Evolutionary conservation across 345 rosid species (phyloP).

Genomic region (Raphanus raphanistrum): DNA sequence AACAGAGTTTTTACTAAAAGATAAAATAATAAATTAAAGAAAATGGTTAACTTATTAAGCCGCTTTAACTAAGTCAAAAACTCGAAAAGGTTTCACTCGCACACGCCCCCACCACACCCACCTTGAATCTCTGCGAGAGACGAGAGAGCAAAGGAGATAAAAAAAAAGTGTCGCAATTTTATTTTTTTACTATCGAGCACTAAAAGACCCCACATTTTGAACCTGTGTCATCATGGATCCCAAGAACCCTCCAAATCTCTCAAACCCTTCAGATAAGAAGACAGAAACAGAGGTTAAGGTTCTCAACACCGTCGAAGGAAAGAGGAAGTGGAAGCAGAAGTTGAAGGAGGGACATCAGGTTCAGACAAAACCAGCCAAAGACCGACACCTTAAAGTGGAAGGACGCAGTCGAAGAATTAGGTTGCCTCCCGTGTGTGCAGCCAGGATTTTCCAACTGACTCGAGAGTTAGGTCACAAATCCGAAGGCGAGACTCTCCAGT

Average conservation of each 20-base stretch:
- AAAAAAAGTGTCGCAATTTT: constrained; percentile 6
- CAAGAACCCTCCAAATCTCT: constrained; percentile 11
- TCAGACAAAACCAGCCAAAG: constrained; percentile 9
- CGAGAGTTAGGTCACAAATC: constrained; percentile 29
- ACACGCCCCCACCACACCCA: background rate
- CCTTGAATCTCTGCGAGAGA: background rate
- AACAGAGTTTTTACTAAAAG: too few species aligned
- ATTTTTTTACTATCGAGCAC: background rate
- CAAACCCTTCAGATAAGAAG: constrained; percentile 4
- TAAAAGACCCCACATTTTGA: background rate
- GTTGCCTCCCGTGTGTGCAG: constrained; percentile 8
- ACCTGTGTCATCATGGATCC: constrained; percentile 24
- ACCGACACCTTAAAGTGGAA: constrained; percentile 24
- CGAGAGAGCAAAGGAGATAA: background rate
- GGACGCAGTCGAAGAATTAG: constrained; percentile 27
- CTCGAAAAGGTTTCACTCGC: background rate
- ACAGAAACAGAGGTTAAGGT: background rate
- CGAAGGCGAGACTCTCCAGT: constrained; percentile 28
- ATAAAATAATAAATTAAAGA: background rate
- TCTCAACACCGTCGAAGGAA: constrained; percentile 8
- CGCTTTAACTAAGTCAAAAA: background rate
- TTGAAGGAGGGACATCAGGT: background rate
- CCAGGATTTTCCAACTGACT: constrained; percentile 27
- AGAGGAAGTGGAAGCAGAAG: constrained; percentile 11
- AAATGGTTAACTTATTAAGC: background rate